Evolutionary conservation across 1,284 basidiomycete species (phyloP).

Genomic region (Microbotryomycetes sp.): DNA sequence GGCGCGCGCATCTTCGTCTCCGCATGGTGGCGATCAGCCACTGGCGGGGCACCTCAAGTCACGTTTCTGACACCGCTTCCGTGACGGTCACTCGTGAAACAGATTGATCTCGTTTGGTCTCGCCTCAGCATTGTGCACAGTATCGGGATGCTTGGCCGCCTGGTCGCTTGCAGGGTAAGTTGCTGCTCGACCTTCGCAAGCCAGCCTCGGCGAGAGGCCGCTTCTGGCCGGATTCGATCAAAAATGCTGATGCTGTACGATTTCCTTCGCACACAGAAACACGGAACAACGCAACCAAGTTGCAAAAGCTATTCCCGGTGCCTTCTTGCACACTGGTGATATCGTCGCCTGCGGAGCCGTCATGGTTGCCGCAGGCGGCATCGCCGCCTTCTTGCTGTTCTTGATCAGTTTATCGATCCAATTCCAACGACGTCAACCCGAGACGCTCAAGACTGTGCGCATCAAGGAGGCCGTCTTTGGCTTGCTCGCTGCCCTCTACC

Average conservation of each 20-base stretch:
- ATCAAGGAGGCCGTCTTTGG: slow-evolving; percentile 26
- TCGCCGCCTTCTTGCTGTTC: slow-evolving; percentile 12
- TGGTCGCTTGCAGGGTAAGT: not conserved
- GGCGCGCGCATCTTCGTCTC: too few species aligned
- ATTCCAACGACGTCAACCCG: slow-evolving; percentile 4
- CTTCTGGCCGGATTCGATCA: too few species aligned
- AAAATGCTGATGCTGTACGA: too few species aligned
- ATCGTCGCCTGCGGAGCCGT: not conserved
- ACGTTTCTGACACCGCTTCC: not conserved
- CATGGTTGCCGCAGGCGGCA: not conserved
- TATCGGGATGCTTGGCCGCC: not conserved
- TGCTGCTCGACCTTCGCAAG: too few species aligned
- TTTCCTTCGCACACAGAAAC: too few species aligned
- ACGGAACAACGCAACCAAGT: not conserved
- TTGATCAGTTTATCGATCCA: slow-evolving; percentile 5
- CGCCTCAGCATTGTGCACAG: not conserved
- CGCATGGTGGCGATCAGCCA: not conserved
- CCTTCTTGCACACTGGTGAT: not conserved
- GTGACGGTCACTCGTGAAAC: not conserved
- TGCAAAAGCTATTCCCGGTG: not conserved
- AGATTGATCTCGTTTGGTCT: not conserved
- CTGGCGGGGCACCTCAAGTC: not conserved
- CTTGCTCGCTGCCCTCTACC: slow-evolving; percentile 8
- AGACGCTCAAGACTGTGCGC: slow-evolving; percentile 22
- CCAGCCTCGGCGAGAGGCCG: not conserved